Evolutionary conservation across 1,284 basidiomycete species (phyloP), one percentile per base, ranked within the genome.

Genomic region (Irpex sp.): DNA sequence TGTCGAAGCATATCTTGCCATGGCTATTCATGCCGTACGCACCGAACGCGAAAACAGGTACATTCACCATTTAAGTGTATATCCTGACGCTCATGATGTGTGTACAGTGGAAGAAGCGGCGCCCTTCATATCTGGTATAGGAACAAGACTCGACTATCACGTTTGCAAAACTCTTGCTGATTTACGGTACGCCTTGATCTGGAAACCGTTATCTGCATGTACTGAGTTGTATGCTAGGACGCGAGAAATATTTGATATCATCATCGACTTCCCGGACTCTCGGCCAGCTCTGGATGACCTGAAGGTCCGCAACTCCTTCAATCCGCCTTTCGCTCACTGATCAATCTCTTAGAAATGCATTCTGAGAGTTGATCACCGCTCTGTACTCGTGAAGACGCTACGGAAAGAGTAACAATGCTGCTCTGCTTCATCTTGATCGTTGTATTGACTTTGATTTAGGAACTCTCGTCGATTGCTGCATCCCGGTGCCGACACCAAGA

Each of bases 401-500:
- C 90, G 94, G 43, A 89, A 88, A 83, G 88, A 90, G 94, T n/a
- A n/a, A n/a, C n/a, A n/a, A n/a, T n/a, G n/a, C n/a, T n/a, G n/a
- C n/a, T n/a, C n/a, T n/a, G n/a, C n/a, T n/a, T n/a, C n/a, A n/a
- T n/a, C n/a, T n/a, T n/a, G n/a, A n/a, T n/a, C n/a, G n/a, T n/a
- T n/a, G n/a, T n/a, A n/a, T n/a, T n/a, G n/a, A n/a, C n/a, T n/a
- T n/a, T n/a, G n/a, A n/a, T n/a, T n/a, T n/a, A n/a, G n/a, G 32
- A 96, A 96, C 76, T 88, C 90, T 67, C 94, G 92, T 78, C 94
- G 98, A 3, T 88, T 99, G 0, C 90, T 99, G 13, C 98, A 99
- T 79, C 98, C 98, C 0, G 98, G 97, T 9, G 97, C 97, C 2
- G 97, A 97, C 74, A 99, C 98, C 0, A 95, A 95, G 76, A 91